Evolutionary conservation across 805 yeast genomes (phyloP).

Genomic region (Blastobotrys mokoenaii): DNA sequence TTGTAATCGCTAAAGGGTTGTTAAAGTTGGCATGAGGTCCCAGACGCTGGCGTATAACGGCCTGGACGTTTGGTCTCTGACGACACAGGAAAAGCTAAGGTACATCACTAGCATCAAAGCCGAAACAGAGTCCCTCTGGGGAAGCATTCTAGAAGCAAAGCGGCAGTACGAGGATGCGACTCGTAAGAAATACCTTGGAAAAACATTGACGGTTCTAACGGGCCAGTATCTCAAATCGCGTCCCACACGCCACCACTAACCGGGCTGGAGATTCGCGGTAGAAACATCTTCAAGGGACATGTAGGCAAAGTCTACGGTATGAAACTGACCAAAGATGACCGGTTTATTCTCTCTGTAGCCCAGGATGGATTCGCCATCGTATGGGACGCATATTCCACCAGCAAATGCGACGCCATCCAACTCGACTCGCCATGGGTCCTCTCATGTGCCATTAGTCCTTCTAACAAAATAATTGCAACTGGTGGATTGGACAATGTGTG

Average conservation of each 20-base stretch:
- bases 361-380: slow-evolving; percentile 80
- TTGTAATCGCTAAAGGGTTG: too few relatives aligned
- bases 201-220: too few relatives aligned
- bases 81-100: slow-evolving; percentile 7
- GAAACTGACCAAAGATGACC: slow-evolving; percentile 60
- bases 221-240: slow-evolving; percentile 5
- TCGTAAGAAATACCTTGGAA: slow-evolving; percentile 1
- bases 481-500: slow-evolving; percentile 81
- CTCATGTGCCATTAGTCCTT: slow-evolving; percentile 64
- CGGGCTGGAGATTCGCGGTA: slow-evolving; percentile 5
- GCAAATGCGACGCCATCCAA: slow-evolving; percentile 60
- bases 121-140: slow-evolving; percentile 11
- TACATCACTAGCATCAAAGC: slow-evolving; percentile 6
- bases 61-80: background rate
- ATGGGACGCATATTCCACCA: slow-evolving; percentile 74
- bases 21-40: too few relatives aligned
- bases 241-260: slow-evolving; percentile 10
- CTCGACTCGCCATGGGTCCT: slow-evolving; percentile 75
- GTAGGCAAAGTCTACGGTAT: slow-evolving; percentile 62
- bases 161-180: slow-evolving; percentile 12
- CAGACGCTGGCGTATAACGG: too few relatives aligned
- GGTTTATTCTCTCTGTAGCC: slow-evolving; percentile 57
- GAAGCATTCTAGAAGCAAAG: slow-evolving; percentile 6
- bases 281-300: slow-evolving; percentile 45
- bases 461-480: slow-evolving; percentile 57